phyloP scores from a whole-genome alignment of 129 eudicot genomes.

The Saposhnikovia divaricata region DNA sequence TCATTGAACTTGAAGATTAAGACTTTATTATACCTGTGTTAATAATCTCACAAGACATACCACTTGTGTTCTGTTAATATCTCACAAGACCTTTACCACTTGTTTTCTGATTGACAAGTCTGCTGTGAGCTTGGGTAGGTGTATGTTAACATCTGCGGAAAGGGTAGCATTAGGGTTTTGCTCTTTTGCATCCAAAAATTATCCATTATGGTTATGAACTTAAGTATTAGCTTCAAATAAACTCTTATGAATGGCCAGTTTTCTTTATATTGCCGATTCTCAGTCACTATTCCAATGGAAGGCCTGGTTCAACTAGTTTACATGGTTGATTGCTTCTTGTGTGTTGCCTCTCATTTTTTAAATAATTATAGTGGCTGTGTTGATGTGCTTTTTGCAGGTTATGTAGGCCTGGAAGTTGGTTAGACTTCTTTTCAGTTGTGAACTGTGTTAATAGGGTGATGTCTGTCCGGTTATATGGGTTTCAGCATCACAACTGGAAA shows the following conservation, averaged over 20 bases:
- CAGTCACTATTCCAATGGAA: background rate
- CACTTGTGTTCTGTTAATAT: background rate
- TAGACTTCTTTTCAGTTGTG: background rate
- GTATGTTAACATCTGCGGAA: background rate
- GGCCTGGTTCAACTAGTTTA: background rate
- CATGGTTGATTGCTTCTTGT: background rate
- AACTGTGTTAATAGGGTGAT: background rate
- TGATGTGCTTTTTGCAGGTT: background rate
- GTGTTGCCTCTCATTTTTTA: background rate
- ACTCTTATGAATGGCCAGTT: background rate
- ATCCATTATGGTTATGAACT: background rate
- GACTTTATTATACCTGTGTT: background rate
- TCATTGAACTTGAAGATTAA: slow-evolving; percentile 67
- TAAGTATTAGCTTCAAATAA: background rate
- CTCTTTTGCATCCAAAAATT: background rate
- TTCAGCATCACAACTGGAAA: background rate
- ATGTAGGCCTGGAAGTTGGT: background rate
- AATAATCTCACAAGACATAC: slow-evolving; percentile 6
- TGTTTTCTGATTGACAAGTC: background rate
- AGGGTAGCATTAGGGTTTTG: background rate
- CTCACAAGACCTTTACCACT: background rate
- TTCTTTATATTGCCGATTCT: background rate
- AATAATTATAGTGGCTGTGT: background rate
- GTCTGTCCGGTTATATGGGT: background rate
- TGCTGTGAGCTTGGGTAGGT: background rate